Conservation (phyloP, 2,329 filamentous ascomycete genomes). For the Calonectria montana region DNA sequence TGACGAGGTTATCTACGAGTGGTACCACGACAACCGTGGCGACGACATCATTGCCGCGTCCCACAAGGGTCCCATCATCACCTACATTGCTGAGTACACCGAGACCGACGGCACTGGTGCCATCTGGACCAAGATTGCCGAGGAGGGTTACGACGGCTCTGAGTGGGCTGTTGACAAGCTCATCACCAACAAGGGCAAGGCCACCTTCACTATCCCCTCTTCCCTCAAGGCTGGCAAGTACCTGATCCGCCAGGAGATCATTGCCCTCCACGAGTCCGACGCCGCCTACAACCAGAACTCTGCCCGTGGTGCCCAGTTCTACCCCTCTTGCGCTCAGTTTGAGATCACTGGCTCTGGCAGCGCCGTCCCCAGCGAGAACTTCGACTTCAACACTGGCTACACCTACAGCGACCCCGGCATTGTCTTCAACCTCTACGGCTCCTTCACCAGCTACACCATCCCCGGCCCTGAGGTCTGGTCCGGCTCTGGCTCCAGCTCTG, state of each 20-base stretch:
- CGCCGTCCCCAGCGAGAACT: constrained; percentile 52
- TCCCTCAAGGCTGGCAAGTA: constrained; percentile 62
- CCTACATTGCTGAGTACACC: constrained; percentile 61
- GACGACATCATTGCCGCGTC: constrained; percentile 66
- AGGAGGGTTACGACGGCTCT: constrained; percentile 50
- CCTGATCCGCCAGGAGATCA: constrained; percentile 66
- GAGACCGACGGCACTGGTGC: constrained; percentile 56
- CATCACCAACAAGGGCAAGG: constrained; percentile 61
- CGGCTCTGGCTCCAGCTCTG: constrained; percentile 31
- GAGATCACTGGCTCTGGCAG: constrained; percentile 63
- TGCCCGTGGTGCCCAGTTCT: constrained; percentile 55
- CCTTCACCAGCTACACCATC: constrained; percentile 45
- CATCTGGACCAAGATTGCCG: constrained; percentile 62
- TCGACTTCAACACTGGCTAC: constrained; percentile 66
- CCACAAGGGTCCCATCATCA: constrained; percentile 65
- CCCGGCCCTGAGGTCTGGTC: constrained; percentile 50
- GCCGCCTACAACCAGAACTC: constrained; percentile 44
- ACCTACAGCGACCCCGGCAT: constrained; percentile 68
- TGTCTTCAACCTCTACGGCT: constrained; percentile 67
- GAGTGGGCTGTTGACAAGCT: constrained; percentile 59
- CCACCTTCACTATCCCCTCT: constrained; percentile 59
- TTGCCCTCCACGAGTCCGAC: constrained; percentile 61
- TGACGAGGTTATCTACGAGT: constrained; percentile 60
- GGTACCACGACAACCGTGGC: constrained; percentile 61
- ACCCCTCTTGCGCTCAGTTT: constrained; percentile 70